phyloP scores from a whole-genome alignment of 2,329 filamentous ascomycete genomes.

The Sporothrix pallida region DNA sequence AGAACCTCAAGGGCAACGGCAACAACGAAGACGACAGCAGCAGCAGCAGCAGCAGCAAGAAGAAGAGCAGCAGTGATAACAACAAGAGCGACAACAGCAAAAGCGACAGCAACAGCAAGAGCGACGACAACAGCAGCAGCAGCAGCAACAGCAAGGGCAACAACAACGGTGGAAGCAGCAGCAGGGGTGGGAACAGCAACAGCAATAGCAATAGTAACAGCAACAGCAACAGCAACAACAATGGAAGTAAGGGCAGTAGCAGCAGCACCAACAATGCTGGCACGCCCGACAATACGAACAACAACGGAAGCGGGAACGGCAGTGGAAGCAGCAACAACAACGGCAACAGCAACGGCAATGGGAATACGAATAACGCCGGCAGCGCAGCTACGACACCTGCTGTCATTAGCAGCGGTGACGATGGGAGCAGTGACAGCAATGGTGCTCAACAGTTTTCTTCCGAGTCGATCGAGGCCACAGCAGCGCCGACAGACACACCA shows the following conservation, averaged over 20 bases:
- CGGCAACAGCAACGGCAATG: conserved; percentile 8
- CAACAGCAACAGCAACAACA: conserved; percentile 18
- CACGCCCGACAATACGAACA: background rate
- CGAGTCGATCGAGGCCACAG: background rate
- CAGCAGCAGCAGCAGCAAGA: conserved; percentile 2
- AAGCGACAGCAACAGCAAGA: conserved; percentile 24
- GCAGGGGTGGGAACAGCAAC: background rate
- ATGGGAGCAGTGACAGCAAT: conserved; percentile 27
- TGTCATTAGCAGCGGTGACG: background rate
- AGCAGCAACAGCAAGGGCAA: conserved; percentile 24
- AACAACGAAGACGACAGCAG: conserved; percentile 22
- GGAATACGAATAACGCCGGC: background rate
- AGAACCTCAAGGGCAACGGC: background rate
- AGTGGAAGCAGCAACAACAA: conserved; percentile 14
- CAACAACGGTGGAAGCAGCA: conserved; percentile 26
- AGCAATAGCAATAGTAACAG: background rate
- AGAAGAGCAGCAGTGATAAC: conserved; percentile 19
- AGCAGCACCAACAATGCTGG: conserved; percentile 31
- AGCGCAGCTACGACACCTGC: background rate
- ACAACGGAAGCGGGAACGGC: conserved; percentile 6
- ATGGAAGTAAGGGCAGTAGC: conserved; percentile 26
- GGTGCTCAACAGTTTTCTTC: conserved; percentile 24
- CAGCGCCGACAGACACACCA: background rate
- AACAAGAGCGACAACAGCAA: conserved; percentile 29
- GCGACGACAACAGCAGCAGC: conserved; percentile 14